Evolutionary conservation across 208 protist species (phyloP).

Genomic region (Crithidia expoeki): DNA sequence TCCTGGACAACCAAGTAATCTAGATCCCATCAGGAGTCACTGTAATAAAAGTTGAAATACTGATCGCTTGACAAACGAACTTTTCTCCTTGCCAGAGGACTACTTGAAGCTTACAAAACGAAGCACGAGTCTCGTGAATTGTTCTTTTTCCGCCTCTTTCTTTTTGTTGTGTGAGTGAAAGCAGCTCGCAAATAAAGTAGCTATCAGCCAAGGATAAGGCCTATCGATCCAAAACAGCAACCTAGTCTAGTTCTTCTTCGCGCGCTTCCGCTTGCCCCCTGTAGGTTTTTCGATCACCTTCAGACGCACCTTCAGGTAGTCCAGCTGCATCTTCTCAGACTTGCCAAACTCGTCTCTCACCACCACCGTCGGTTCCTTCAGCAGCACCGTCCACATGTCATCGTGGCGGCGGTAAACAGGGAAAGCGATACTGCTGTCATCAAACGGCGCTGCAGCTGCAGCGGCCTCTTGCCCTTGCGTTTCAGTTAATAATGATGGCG

Average conservation of each 20-base stretch:
- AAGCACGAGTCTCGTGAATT: no score
- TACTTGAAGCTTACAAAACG: no score
- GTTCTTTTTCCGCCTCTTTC: no score
- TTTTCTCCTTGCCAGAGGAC: no score
- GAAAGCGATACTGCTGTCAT: conserved; percentile 55
- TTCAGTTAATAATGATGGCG: no score
- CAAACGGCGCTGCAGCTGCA: neutral
- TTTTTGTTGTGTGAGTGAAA: neutral
- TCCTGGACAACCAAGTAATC: no score
- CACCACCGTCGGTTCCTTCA: conserved; percentile 75
- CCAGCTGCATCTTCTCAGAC: conserved; percentile 66
- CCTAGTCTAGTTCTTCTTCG: conserved; percentile 4
- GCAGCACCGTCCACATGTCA: conserved; percentile 83
- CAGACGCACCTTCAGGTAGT: conserved; percentile 75
- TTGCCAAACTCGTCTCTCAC: conserved; percentile 66
- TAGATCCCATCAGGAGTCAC: no score
- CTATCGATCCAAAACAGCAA: neutral
- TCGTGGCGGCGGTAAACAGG: conserved; percentile 76
- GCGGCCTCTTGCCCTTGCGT: neutral
- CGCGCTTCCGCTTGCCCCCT: conserved; percentile 5
- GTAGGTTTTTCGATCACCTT: conserved; percentile 25
- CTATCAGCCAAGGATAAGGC: neutral
- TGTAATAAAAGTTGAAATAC: no score
- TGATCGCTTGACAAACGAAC: no score
- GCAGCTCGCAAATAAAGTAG: neutral